Percentiles rank a stretch among this genome's conserved stretches.
phyloP scores from a whole-genome alignment of 1,284 basidiomycete genomes.

The Pyrrhoderma noxium region DNA sequence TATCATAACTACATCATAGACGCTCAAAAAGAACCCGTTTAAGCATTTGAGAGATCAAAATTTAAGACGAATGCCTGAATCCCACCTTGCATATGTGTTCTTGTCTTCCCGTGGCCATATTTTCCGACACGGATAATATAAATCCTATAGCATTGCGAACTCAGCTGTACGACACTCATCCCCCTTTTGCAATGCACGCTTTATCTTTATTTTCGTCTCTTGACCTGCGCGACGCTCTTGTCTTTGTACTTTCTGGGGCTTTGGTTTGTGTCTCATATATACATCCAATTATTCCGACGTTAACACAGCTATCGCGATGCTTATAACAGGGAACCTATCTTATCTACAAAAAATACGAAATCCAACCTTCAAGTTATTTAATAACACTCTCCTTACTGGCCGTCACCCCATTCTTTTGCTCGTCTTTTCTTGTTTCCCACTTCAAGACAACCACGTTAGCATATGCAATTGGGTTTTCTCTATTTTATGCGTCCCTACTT shows the following conservation, averaged over 20 bases:
- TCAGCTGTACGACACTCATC: too few species aligned
- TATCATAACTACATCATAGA: too few species aligned
- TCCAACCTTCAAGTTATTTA: conserved; percentile 13
- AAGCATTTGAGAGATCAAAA: too few species aligned
- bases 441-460: neutral
- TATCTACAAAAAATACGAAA: conserved; percentile 14
- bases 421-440: conserved; percentile 8
- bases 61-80: too few species aligned
- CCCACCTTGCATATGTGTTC: too few species aligned
- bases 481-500: conserved; percentile 11
- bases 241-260: conserved; percentile 9
- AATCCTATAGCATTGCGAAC: too few species aligned
- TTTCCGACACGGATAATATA: too few species aligned
- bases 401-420: conserved; percentile 5
- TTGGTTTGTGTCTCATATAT: conserved; percentile 4
- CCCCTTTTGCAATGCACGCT: too few species aligned
- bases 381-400: conserved; percentile 5
- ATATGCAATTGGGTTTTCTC: conserved; percentile 3
- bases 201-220: neutral
- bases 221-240: conserved; percentile 8
- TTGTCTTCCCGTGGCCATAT: too few species aligned
- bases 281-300: neutral
- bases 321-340: conserved; percentile 1
- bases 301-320: neutral
- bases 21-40: too few species aligned